Evolutionary conservation across 2,329 filamentous ascomycete species (phyloP), one percentile per base, ranked within the genome.

Genomic region (Canariomyces notabilis): DNA sequence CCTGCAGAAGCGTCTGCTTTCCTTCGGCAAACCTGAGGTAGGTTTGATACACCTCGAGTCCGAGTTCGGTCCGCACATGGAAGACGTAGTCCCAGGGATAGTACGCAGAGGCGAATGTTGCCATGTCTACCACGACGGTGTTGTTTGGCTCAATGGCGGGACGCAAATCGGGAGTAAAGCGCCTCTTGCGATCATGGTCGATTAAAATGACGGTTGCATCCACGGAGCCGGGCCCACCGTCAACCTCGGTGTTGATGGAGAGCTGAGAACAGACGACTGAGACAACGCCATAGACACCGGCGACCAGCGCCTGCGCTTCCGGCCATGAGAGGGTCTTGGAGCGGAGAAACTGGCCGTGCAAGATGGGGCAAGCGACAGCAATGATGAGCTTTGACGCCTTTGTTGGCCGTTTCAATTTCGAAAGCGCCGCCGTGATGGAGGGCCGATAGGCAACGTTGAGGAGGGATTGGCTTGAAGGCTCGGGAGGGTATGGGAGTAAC

Each of bases 141-240:
- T 67, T 72, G 48, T 74, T 76, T 6, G 62, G 52, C 39, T 69
- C 66, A 43, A 69, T 68, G 3, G 57, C 61, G 1, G 67, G 64
- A 3, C 64, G 62, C 18, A 58, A 61, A 29, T 69, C 66, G 1
- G 55, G 50, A 1, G 58, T 47, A 19, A 65, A 66, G 6, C 58
- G 57, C 20, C 61, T 59, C 2, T 57, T 61, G 11, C 56, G 62
- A 44, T 71, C 67, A 62, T 85, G 79, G 51, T 89, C 80, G 32
- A 95, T 67, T 23, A 94, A 73, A 21, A 95, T 60, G 14, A 95
- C 69, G 4, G 89, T 80, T 1, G 80, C 75, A 65, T 96, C 89
- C 14, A 95, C 77, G 19, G 87, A 85, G 37, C 82, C 81, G 0
- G 80, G 75, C 29, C 80, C 79, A 12, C 68, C 71, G 34, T 67